Evolutionary conservation across 2,329 filamentous ascomycete species (phyloP), one percentile per base, ranked within the genome.

Genomic region (Ophiostoma triangulosporum): DNA sequence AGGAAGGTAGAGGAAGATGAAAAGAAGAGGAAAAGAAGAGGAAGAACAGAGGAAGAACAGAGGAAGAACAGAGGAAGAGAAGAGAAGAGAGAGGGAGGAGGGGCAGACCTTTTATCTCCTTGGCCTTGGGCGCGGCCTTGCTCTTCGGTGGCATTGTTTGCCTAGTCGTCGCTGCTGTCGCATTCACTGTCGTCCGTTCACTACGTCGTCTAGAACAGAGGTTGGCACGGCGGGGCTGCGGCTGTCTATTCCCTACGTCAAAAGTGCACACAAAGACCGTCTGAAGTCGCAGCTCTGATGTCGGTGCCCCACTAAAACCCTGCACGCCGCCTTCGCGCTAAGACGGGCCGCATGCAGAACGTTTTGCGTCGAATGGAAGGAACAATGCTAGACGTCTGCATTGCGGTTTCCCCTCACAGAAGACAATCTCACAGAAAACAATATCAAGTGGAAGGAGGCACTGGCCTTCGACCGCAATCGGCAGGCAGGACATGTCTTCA

Each of bases 111-210:
- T 62, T 52, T n/a, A 57, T 45, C 54, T 63, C 63, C 56, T 65
- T 65, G 57, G 64, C 55, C 62, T 55, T 59, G 15, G 57, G 51
- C 33, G 54, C 52, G 53, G 55, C 62, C 59, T 64, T 66, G 51
- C 61, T 60, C 57, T 65, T 65, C 53, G 64, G 61, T 57, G 65
- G 65, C 65, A 67, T 66, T 53, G 60, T 63, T 51, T 53, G 55
- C 54, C 55, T 31, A 27, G 12, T 27, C 15, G n/a, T 27, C 35
- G 26, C 17, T 31, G 45, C 22, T 49, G 15, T 32, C 11, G 38
- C 22, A 7, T 43, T 43, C 38, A 24, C 38, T 24, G 51, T 31
- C n/a, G n/a, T 31, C 15, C n/a, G 17, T n/a, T 40, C 15, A 15
- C 38, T 38, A 32, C 35, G 9, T 31, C 26, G 20, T 27, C 12